phyloP scores from a whole-genome alignment of 169 alveolate genomes.

The Eimeria necatrix region DNA sequence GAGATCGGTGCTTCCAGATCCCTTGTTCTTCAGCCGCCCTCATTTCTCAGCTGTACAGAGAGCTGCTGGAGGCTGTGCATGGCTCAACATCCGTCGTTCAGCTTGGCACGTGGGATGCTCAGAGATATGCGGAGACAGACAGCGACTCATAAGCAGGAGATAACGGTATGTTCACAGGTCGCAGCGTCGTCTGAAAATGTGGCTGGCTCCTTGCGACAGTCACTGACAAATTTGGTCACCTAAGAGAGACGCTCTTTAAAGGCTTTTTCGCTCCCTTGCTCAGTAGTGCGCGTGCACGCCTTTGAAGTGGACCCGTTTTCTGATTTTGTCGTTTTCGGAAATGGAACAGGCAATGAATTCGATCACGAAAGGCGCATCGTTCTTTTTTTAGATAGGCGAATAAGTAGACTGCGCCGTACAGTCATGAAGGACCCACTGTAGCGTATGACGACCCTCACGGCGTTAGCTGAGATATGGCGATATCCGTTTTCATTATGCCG shows the following conservation, averaged over 20 bases:
- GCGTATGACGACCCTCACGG: not conserved
- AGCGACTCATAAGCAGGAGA: not conserved
- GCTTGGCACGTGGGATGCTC: constrained; percentile 77
- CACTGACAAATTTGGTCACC: not conserved
- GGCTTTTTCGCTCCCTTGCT: not conserved
- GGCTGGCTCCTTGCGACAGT: constrained; percentile 5
- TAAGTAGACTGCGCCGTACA: not conserved
- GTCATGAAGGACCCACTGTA: not conserved
- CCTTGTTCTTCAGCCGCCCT: constrained; percentile 77
- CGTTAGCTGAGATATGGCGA: not conserved
- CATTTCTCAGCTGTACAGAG: constrained; percentile 71
- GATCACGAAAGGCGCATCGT: not conserved
- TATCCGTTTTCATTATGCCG: not conserved
- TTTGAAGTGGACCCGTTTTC: not conserved
- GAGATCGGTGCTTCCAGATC: constrained; percentile 74
- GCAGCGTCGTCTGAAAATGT: not conserved
- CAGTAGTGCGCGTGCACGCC: not conserved
- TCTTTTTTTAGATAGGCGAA: not conserved
- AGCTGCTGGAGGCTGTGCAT: constrained; percentile 73
- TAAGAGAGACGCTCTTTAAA: not conserved
- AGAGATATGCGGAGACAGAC: constrained; percentile 62
- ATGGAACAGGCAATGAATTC: not conserved
- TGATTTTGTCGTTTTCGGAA: not conserved
- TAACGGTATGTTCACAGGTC: not conserved
- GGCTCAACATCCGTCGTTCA: constrained; percentile 77